These are phyloP conservation scores for Abrus precatorius DNA, from an alignment of 306 rosid species.

Conservation along the genomic window DNA sequence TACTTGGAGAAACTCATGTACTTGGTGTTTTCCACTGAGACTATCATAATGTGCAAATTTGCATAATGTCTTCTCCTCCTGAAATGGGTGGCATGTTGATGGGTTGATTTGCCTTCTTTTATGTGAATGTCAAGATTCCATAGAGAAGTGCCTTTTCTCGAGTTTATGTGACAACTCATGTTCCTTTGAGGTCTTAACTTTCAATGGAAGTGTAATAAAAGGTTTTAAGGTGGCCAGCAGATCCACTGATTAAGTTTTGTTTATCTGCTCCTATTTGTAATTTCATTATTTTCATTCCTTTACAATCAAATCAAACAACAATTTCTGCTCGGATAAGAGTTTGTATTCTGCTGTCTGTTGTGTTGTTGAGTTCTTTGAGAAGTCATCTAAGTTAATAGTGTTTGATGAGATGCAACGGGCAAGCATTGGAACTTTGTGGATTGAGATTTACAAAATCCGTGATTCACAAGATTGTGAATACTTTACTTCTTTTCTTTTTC, in stretches of 20 bases:
- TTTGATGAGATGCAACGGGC: slow-evolving; percentile 35
- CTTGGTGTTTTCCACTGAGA: slow-evolving; percentile 22
- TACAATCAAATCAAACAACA: slow-evolving; percentile 23
- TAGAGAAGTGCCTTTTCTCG: slow-evolving; percentile 5
- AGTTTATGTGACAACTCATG: slow-evolving; percentile 22
- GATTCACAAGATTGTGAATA: slow-evolving; percentile 79
- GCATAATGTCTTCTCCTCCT: neutral
- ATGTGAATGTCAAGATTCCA: slow-evolving; percentile 39
- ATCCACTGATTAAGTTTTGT: slow-evolving; percentile 42
- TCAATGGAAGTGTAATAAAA: slow-evolving; percentile 11
- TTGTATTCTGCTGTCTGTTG: neutral
- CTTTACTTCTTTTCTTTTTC: slow-evolving; percentile 40
- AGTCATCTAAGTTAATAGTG: slow-evolving; percentile 36
- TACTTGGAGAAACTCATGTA: slow-evolving; percentile 39
- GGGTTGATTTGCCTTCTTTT: slow-evolving; percentile 26
- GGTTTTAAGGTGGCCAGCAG: slow-evolving; percentile 33
- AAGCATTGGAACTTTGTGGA: slow-evolving; percentile 59
- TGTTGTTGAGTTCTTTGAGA: slow-evolving; percentile 35
- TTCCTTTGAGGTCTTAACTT: slow-evolving; percentile 25
- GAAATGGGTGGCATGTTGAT: slow-evolving; percentile 10
- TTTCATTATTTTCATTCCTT: slow-evolving; percentile 26
- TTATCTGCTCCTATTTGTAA: slow-evolving; percentile 39
- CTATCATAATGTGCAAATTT: slow-evolving; percentile 28
- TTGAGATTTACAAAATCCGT: slow-evolving; percentile 65
- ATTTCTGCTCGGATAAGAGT: slow-evolving; percentile 1